These are phyloP conservation scores for Trypanosoma mega DNA, from an alignment of 208 protist species.

Conservation along the genomic window DNA sequence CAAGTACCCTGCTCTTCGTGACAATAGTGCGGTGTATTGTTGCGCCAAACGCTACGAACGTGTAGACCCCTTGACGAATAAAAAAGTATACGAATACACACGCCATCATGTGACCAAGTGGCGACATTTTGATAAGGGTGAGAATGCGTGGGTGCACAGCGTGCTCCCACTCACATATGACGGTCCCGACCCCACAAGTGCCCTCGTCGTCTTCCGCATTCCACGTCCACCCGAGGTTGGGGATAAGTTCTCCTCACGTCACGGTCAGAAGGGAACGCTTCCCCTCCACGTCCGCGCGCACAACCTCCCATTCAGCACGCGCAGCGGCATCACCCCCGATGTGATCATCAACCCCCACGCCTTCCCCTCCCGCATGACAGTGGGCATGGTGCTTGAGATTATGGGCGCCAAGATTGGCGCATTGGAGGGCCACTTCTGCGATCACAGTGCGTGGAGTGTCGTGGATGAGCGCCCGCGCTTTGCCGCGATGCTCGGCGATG, in stretches of 20 bases:
- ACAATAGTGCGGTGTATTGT: constrained; percentile 82
- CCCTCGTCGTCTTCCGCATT: constrained; percentile 89
- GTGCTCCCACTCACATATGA: constrained; percentile 86
- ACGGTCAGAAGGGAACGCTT: constrained; percentile 99
- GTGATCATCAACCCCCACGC: constrained; percentile 99
- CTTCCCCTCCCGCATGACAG: constrained; percentile 99
- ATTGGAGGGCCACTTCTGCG: constrained; percentile 94
- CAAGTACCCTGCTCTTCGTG: constrained; percentile 63
- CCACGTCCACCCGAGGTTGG: constrained; percentile 97
- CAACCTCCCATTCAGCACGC: constrained; percentile 95
- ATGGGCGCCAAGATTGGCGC: constrained; percentile 97
- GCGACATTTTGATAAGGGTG: constrained; percentile 89
- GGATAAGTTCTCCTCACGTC: constrained; percentile 99
- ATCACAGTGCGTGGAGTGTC: constrained; percentile 94
- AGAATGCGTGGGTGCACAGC: constrained; percentile 89
- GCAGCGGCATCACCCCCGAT: constrained; percentile 97
- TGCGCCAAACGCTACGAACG: constrained; percentile 75
- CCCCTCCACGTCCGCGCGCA: constrained; percentile 92
- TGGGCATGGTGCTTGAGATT: constrained; percentile 98
- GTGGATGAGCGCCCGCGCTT: constrained; percentile 60
- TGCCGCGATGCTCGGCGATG: constrained; percentile 95
- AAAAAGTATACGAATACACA: constrained; percentile 80
- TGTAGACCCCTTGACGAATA: constrained; percentile 71
- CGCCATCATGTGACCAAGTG: constrained; percentile 84
- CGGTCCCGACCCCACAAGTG: constrained; percentile 75